Base-by-base conservation (phyloP, 805 yeast species). In the Teunomyces aglyptinius region DNA sequence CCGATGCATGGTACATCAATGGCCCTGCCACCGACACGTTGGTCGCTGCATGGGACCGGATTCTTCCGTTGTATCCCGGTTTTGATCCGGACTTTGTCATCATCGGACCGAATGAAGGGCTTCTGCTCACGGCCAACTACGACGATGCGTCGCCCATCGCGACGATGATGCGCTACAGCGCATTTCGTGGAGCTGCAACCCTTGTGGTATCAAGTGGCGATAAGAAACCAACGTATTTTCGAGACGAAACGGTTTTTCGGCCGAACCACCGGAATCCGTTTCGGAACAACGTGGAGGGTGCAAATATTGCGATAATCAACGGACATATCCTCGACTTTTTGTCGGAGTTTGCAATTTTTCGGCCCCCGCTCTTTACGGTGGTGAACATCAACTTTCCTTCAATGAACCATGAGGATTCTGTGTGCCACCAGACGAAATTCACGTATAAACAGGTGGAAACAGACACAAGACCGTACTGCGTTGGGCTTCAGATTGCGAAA, bases 51-150 rank as follows among this genome's bases (percentile, higher is more conserved):
- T 47, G 62, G 16, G 59, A 62, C 32, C 51, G 55, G 11, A 56
- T 70, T 22, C 43, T 67, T 15, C 67, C 70, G 1, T 41, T 36
- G 5, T 54, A 53, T 51, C 53, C 50, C 3, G 38, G 38, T 4
- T 63, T 68, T 47, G 33, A 29, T 4, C 65, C 68, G 0, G 73
- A 68, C 43, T 56, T 68, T 52, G 61, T 69, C 10, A 36, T 70
- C 13, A 35, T 66, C 6, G 73, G 74, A 3, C 73, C 75, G 12
- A 60, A 61, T 46, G 67, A 63, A 48, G 69, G 67, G 29, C 27
- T 16, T 20, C 34, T 12, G 28, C 43, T 32, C 39, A 42, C 20
- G 19, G 31, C 27, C 15, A 41, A 43, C 13, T 41, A 36, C 11
- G 49, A 7, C 38, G 33, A 31, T 15, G 18, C 11, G 18, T 31